phyloP scores from a whole-genome alignment of 495 filamentous ascomycete genomes.

The Penicillium riverlandense region DNA sequence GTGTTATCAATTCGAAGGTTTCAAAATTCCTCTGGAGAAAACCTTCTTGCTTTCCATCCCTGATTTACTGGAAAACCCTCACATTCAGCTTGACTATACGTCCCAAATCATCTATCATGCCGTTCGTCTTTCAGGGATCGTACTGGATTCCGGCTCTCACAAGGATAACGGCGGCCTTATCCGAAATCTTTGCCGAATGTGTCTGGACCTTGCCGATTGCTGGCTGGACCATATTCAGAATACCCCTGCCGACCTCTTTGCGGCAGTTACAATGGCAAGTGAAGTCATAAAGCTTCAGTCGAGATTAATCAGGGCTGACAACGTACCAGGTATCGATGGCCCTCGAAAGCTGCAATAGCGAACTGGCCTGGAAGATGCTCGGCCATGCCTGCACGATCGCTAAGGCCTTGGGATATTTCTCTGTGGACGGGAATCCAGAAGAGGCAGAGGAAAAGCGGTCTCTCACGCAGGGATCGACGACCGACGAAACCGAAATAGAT shows the following conservation, averaged over 20 bases:
- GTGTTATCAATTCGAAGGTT: slow-evolving; percentile 13
- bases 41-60: slow-evolving; percentile 11
- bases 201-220: not conserved
- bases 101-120: slow-evolving; percentile 13
- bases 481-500: slow-evolving; percentile 2
- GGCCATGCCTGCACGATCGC: slow-evolving; percentile 6
- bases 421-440: slow-evolving; percentile 5
- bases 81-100: slow-evolving; percentile 10
- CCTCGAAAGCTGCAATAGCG: slow-evolving; percentile 9
- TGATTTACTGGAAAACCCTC: slow-evolving; percentile 14
- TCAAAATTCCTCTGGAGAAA: slow-evolving; percentile 10
- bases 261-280: no score
- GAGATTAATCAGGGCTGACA: not conserved
- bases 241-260: not conserved
- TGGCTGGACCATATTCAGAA: slow-evolving; percentile 7
- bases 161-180: not conserved
- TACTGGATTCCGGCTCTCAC: not conserved
- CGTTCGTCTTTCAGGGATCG: slow-evolving; percentile 7
- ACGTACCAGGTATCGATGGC: slow-evolving; percentile 8
- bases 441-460: not conserved
- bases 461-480: not conserved
- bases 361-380: slow-evolving; percentile 8
- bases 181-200: slow-evolving; percentile 3
- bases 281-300: no score
- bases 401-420: slow-evolving; percentile 9